These are phyloP conservation scores for Wickerhamia fluorescens DNA, from an alignment of 805 yeast species.

Conservation along the genomic window DNA sequence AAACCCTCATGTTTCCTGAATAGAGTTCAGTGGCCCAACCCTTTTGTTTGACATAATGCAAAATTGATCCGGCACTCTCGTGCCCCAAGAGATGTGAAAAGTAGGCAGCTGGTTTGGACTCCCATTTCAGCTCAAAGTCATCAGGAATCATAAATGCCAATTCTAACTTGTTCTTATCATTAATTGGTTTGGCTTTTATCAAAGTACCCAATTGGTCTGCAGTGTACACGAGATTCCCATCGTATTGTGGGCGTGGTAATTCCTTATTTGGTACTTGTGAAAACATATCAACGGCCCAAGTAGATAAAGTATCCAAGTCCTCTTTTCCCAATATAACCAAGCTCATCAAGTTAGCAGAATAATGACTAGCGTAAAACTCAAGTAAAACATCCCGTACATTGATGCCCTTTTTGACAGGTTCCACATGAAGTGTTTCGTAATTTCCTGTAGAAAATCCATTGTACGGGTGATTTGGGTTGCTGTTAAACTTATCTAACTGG, in stretches of 20 bases:
- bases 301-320: slow-evolving; percentile 59
- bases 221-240: slow-evolving; percentile 40
- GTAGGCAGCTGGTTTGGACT: slow-evolving; percentile 62
- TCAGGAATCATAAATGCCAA: slow-evolving; percentile 72
- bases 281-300: slow-evolving; percentile 65
- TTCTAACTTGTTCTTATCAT: slow-evolving; percentile 65
- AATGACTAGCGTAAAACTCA: slow-evolving; percentile 62
- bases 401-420: slow-evolving; percentile 51
- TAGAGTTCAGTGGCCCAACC: slow-evolving; percentile 80
- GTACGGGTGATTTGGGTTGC: slow-evolving; percentile 76
- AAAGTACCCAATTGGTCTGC: slow-evolving; percentile 44
- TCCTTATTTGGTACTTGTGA: slow-evolving; percentile 50
- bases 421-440: slow-evolving; percentile 58
- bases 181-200: slow-evolving; percentile 71
- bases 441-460: slow-evolving; percentile 91
- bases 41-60: slow-evolving; percentile 54
- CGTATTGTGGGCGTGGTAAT: slow-evolving; percentile 39
- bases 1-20: slow-evolving; percentile 62
- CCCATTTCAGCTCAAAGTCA: slow-evolving; percentile 53
- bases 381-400: slow-evolving; percentile 79
- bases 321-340: slow-evolving; percentile 81
- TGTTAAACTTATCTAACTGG: slow-evolving; percentile 71
- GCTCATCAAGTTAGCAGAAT: slow-evolving; percentile 86
- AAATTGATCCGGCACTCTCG: slow-evolving; percentile 82
- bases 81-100: slow-evolving; percentile 84